Base-by-base conservation (phyloP, 2,329 filamentous ascomycete species). In the Aspergillus japonicus region DNA sequence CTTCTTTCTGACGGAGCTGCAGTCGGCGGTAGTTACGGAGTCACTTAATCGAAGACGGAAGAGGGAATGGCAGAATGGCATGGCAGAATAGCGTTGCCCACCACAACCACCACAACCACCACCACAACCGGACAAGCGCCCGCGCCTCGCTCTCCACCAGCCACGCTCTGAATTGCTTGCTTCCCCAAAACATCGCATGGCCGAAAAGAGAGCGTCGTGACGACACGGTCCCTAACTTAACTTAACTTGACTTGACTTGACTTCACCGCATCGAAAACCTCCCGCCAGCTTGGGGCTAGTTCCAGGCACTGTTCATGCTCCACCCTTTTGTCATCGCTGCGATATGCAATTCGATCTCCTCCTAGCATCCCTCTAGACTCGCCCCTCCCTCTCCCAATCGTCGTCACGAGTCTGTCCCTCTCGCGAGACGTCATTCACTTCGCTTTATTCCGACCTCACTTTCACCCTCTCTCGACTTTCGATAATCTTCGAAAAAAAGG, bases 91-190 rank as follows among this genome's bases (percentile, higher is more conserved):
- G 59, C 42, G 69, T 72, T 72, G 70, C 70, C 69, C 69, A 64
- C 69, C 67, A 71, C 69, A 67, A 72, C 69, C 39, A 23, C 23
- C 23, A 23, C 23, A 23, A 23, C 23, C 23, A 23, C 21, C 69
- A 64, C 69, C 67, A 71, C 69, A 67, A 72, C 69, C 39, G 51
- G 62, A 61, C 63, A 65, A 66, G 64, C 64, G 62, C 57, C 61
- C 57, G 62, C 58, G 62, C 61, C 56, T 48, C 63, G 11, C 63
- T 44, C 59, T 62, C 62, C 62, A 69, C 65, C 63, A 67, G 62
- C 66, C 66, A 68, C 64, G 50, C 55, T 55, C 47, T 55, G 53
- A 54, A 59, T 44, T 56, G 51, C 39, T 44, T 44, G 33, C 12
- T 35, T 35, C 54, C 58, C 54, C 68, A 71, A 71, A 67, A 73